These are phyloP conservation scores for Paulownia fortunei DNA, from an alignment of 257 asterid species.

Conservation along the genomic window DNA sequence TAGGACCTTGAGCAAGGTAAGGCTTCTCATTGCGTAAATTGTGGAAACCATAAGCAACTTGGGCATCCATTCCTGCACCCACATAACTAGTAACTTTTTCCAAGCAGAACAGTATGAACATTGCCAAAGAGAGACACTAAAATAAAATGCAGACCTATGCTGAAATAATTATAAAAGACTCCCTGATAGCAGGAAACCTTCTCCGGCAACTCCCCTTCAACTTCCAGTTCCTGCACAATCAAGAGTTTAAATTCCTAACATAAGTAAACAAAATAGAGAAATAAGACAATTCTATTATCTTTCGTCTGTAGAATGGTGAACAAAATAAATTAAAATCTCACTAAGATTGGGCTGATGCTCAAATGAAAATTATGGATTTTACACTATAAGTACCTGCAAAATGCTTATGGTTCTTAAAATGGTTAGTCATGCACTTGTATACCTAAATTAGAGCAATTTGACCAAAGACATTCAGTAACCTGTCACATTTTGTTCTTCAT, in stretches of 20 bases:
- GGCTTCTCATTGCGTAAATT: slow-evolving; percentile 93
- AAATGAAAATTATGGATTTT: neutral
- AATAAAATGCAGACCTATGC: slow-evolving; percentile 69
- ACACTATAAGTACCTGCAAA: slow-evolving; percentile 2
- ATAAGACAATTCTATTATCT: too few relatives aligned
- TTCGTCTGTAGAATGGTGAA: neutral
- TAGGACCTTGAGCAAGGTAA: slow-evolving; percentile 93
- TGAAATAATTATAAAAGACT: slow-evolving; percentile 90
- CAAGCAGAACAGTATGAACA: neutral
- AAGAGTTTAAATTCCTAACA: slow-evolving; percentile 13
- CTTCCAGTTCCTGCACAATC: slow-evolving; percentile 68
- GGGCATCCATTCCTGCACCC: slow-evolving; percentile 92
- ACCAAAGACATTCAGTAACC: neutral
- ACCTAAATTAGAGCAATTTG: neutral
- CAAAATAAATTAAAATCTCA: neutral
- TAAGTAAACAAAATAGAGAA: neutral
- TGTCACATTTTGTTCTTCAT: neutral
- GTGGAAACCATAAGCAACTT: slow-evolving; percentile 97
- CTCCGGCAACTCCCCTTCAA: slow-evolving; percentile 77
- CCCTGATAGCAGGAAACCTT: slow-evolving; percentile 73
- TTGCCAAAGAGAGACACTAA: slow-evolving; percentile 15
- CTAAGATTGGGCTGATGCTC: neutral
- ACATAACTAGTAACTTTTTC: neutral
- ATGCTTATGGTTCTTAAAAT: neutral
- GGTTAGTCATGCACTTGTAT: neutral